These are phyloP conservation scores for Tetracentron sinense DNA, from an alignment of 164 flowering plant species.

Conservation along the genomic window DNA sequence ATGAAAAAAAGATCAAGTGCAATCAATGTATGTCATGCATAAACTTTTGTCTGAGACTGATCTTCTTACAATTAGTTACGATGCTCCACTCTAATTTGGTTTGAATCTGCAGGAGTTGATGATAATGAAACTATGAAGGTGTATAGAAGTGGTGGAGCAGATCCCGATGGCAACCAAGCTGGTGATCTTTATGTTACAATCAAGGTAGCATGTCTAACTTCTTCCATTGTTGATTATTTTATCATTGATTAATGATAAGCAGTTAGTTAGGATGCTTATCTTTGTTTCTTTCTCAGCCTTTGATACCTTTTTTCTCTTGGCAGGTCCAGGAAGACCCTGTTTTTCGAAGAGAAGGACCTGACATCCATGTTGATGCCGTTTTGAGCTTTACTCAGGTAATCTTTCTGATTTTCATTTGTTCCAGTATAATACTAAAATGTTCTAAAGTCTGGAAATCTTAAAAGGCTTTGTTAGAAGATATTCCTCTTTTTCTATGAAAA, in stretches of 20 bases:
- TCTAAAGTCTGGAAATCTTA: too few species aligned
- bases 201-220: constrained; percentile 27
- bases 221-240: background rate
- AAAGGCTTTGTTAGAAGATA: too few species aligned
- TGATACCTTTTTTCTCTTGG: background rate
- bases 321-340: background rate
- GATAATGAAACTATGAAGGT: background rate
- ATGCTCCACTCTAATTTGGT: too few species aligned
- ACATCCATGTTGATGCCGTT: background rate
- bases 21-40: too few species aligned
- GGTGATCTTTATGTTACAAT: constrained; percentile 61
- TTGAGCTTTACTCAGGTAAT: background rate
- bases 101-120: background rate
- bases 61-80: too few species aligned
- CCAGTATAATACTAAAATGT: too few species aligned
- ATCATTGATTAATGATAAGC: background rate
- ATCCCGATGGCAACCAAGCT: constrained; percentile 91
- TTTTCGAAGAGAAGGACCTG: constrained; percentile 1
- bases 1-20: too few species aligned
- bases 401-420: too few species aligned
- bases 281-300: background rate
- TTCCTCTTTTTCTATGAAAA: too few species aligned
- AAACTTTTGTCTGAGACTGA: too few species aligned
- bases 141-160: constrained; percentile 77
- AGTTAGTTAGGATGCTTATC: background rate